These are phyloP conservation scores for Westerdykella ornata DNA, from an alignment of 2,329 filamentous ascomycete species.

Conservation along the genomic window DNA sequence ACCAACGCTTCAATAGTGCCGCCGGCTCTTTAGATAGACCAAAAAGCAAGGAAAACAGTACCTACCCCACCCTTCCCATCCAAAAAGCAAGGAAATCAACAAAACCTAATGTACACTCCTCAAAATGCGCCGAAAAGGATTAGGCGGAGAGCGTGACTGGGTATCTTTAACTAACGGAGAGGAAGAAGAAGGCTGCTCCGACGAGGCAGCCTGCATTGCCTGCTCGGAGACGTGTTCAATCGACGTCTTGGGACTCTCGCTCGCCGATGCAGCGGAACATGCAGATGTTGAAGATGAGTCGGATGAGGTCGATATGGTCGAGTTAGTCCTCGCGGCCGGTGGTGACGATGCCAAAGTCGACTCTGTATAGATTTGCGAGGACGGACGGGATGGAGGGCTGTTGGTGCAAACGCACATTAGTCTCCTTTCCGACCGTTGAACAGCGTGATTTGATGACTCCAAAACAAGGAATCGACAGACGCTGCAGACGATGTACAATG, in stretches of 20 bases:
- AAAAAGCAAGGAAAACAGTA: too few species aligned
- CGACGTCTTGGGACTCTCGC: not conserved
- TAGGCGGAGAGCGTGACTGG: not conserved
- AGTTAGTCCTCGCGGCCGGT: not conserved
- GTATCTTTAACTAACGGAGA: not conserved
- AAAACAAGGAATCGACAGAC: not conserved
- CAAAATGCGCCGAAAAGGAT: not conserved
- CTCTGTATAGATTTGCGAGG: not conserved
- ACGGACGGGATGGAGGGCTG: not conserved
- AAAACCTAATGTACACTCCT: not conserved
- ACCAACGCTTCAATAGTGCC: too few species aligned
- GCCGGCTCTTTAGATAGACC: too few species aligned
- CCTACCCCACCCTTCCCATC: too few species aligned
- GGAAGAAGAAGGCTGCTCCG: too few species aligned
- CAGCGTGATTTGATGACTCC: not conserved
- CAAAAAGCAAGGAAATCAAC: too few species aligned
- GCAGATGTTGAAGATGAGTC: not conserved
- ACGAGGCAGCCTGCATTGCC: not conserved
- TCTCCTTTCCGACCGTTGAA: not conserved
- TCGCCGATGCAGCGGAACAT: not conserved
- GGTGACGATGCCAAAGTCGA: not conserved
- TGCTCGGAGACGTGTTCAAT: not conserved
- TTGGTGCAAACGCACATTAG: not conserved
- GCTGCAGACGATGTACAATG: conserved; percentile 34
- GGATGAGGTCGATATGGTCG: not conserved